A percentile compares a stretch with the other conserved stretches of the same genome.
These are phyloP conservation scores for Calocera cornea DNA, from an alignment of 768 basidiomycete genomes.

Conservation along the genomic window DNA sequence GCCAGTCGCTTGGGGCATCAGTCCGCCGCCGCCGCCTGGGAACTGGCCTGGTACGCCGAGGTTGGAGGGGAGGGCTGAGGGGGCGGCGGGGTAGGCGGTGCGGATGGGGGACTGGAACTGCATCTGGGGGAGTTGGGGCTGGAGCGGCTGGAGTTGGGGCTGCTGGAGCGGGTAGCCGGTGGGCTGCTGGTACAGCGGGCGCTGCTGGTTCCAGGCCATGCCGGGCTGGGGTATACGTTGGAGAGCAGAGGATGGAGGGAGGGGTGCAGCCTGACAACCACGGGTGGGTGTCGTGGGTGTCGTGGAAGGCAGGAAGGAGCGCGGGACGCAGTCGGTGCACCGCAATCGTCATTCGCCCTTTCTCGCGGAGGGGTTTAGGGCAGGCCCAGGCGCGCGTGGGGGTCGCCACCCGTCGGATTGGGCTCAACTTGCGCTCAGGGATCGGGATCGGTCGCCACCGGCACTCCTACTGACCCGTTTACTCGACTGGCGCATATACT, in stretches of 20 bases:
- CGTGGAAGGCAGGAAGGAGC: too few relatives aligned
- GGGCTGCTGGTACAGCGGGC: background rate
- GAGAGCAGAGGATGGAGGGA: background rate
- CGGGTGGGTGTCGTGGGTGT: too few relatives aligned
- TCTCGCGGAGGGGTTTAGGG: background rate
- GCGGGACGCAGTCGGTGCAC: background rate
- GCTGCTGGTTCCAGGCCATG: background rate
- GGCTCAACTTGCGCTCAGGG: too few relatives aligned
- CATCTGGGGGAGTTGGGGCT: too few relatives aligned
- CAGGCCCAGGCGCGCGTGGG: background rate
- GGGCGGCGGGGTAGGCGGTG: slow-evolving; percentile 41
- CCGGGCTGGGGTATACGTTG: background rate
- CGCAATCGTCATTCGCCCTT: background rate
- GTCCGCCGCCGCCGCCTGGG: slow-evolving; percentile 26
- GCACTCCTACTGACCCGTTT: background rate
- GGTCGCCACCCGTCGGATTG: background rate
- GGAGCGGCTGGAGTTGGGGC: too few relatives aligned
- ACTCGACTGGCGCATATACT: too few relatives aligned
- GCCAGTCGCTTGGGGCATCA: slow-evolving; percentile 49
- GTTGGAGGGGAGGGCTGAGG: background rate
- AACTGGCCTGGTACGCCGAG: slow-evolving; percentile 5
- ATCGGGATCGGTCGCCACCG: too few relatives aligned
- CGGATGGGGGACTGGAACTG: slow-evolving; percentile 36
- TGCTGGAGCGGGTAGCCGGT: background rate
- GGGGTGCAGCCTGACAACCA: too few relatives aligned